Evolutionary conservation across 2,329 filamentous ascomycete species (phyloP).

Genomic region (Neofusicoccum kwambonambiense): DNA sequence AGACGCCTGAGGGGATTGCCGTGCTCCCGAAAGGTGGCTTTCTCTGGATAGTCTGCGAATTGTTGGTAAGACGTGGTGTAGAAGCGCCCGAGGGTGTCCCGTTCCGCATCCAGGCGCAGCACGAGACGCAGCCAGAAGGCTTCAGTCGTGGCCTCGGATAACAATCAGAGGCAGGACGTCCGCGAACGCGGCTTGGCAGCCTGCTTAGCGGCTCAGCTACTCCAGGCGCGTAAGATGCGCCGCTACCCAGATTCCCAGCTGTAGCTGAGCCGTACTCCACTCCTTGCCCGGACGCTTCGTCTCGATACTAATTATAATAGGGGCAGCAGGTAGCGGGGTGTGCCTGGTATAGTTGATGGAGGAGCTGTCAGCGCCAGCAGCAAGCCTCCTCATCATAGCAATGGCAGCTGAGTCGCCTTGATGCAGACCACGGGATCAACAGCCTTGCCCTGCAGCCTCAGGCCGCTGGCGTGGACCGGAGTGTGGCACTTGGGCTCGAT

Average conservation of each 20-base stretch:
- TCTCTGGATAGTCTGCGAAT: no score
- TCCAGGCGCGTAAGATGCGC: conserved; percentile 13
- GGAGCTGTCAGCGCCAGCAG: neutral
- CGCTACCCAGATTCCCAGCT: conserved; percentile 16
- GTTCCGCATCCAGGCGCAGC: no score
- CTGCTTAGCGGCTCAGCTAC: neutral
- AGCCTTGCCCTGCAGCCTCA: no score
- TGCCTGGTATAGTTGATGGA: conserved; percentile 9
- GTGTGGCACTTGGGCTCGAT: no score
- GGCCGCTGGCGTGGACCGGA: no score
- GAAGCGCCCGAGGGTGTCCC: no score
- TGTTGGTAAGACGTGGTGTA: no score
- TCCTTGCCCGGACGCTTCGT: conserved; percentile 11
- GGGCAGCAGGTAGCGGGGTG: neutral
- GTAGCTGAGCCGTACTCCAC: conserved; percentile 10
- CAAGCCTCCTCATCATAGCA: neutral
- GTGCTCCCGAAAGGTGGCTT: no score
- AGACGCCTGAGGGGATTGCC: no score
- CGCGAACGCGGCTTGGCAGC: neutral
- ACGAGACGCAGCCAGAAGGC: conserved; percentile 2
- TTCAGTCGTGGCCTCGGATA: conserved; percentile 12
- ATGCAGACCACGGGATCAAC: no score
- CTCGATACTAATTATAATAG: conserved; percentile 8
- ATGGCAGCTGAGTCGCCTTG: no score
- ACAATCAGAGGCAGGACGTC: neutral